Conservation (phyloP, 108 stramenopile species). For the Skeletonema grethae region DNA sequence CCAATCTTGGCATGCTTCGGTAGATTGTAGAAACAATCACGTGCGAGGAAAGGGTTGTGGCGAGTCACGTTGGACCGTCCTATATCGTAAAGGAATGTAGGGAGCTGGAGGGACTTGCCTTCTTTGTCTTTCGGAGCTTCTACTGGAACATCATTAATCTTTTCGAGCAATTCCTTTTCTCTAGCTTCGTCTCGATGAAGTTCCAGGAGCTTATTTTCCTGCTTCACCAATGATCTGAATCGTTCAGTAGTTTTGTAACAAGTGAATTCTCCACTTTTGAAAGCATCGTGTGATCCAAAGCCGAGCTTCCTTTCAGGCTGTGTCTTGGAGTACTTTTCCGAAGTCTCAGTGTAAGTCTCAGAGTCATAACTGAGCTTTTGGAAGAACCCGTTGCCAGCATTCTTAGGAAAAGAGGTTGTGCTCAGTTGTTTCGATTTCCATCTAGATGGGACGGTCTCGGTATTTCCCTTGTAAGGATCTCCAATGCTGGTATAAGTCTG, state of each 20-base stretch:
- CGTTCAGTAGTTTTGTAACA: constrained; percentile 56
- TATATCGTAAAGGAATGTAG: constrained; percentile 60
- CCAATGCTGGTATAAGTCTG: constrained; percentile 66
- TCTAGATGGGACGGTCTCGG: constrained; percentile 47
- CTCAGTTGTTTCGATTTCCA: constrained; percentile 63
- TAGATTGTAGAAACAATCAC: constrained; percentile 52
- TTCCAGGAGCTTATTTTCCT: constrained; percentile 49
- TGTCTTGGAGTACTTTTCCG: constrained; percentile 56
- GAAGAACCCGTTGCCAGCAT: constrained; percentile 68
- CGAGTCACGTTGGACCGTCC: constrained; percentile 41
- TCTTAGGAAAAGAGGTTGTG: constrained; percentile 53
- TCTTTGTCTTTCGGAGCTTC: constrained; percentile 38
- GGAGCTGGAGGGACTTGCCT: constrained; percentile 35
- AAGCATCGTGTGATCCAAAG: constrained; percentile 64
- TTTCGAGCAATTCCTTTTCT: constrained; percentile 31
- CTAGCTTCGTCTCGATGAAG: constrained; percentile 23
- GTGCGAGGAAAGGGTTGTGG: constrained; percentile 36
- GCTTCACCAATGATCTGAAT: constrained; percentile 46
- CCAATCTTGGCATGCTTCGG: constrained; percentile 49
- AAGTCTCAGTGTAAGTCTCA: constrained; percentile 58
- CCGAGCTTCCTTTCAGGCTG: constrained; percentile 59
- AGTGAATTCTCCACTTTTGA: constrained; percentile 61
- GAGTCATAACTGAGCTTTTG: constrained; percentile 56
- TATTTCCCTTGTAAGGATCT: constrained; percentile 61
- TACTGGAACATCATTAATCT: constrained; percentile 11